Conservation (phyloP, 805 yeast species). For the Candida dajiaensis region DNA sequence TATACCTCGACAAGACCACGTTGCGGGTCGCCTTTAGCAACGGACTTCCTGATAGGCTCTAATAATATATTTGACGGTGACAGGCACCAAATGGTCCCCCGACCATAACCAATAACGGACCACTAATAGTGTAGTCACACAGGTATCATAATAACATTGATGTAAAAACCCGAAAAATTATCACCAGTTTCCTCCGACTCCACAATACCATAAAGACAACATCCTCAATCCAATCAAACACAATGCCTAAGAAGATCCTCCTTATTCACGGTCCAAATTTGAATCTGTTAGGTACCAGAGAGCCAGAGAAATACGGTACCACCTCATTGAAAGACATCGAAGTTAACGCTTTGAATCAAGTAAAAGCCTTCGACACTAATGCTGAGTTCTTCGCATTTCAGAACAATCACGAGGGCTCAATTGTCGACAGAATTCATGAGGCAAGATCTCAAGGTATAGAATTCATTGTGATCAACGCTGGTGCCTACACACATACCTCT, state of each 20-base stretch:
- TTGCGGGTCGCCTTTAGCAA: neutral
- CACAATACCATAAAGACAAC: neutral
- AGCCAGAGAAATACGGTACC: conserved; percentile 46
- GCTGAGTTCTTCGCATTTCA: conserved; percentile 32
- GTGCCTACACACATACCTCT: conserved; percentile 48
- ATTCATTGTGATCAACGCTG: conserved; percentile 44
- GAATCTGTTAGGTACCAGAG: conserved; percentile 42
- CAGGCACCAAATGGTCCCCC: neutral
- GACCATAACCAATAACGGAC: neutral
- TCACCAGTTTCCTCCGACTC: neutral
- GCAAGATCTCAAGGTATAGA: conserved; percentile 32
- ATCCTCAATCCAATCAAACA: neutral
- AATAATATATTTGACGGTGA: neutral
- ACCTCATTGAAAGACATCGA: conserved; percentile 39
- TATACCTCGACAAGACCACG: neutral
- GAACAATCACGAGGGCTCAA: conserved; percentile 40
- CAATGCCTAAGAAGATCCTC: conserved; percentile 27
- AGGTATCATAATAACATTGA: too few relatives aligned
- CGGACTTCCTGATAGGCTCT: neutral
- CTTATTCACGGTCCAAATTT: conserved; percentile 45
- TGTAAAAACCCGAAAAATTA: neutral
- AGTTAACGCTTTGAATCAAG: conserved; percentile 27
- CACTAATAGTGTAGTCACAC: too few relatives aligned
- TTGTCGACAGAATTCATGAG: conserved; percentile 42
- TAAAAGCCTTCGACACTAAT: conserved; percentile 21